These are phyloP conservation scores for Phytophthora citricola DNA, from an alignment of 352 stramenopile genomes.

Conservation along the genomic window DNA sequence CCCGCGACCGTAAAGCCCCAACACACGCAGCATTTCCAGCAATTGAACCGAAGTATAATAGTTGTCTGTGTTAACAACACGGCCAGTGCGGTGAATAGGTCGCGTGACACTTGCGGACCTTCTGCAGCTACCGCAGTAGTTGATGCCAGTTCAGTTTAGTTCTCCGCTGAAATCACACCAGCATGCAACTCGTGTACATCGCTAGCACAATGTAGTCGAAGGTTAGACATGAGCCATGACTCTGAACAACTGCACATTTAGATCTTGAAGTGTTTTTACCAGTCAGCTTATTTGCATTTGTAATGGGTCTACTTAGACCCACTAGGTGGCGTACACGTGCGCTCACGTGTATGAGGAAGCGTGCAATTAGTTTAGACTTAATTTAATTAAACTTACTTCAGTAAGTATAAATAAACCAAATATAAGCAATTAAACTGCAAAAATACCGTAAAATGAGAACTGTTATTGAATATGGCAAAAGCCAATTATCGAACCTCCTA, in stretches of 20 bases:
- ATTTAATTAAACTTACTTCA: too few species aligned
- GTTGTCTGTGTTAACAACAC: constrained; percentile 12
- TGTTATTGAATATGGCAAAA: too few species aligned
- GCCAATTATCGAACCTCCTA: too few species aligned
- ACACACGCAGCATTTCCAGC: background rate
- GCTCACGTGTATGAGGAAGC: too few species aligned
- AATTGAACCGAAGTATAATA: constrained; percentile 7
- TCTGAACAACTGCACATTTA: constrained; percentile 8
- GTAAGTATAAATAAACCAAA: too few species aligned
- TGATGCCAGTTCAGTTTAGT: background rate
- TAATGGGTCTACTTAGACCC: too few species aligned
- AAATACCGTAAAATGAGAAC: too few species aligned
- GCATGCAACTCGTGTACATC: background rate
- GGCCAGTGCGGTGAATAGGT: background rate
- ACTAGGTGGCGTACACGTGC: too few species aligned
- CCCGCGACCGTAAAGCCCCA: constrained; percentile 3
- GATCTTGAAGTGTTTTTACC: constrained; percentile 15
- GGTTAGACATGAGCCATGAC: constrained; percentile 6
- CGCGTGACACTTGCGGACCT: background rate
- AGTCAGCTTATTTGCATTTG: constrained; percentile 1
- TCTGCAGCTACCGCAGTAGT: background rate
- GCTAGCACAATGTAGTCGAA: constrained; percentile 2
- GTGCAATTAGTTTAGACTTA: too few species aligned
- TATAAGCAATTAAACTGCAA: too few species aligned
- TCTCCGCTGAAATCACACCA: background rate